These are phyloP conservation scores for Omphalotus olearius DNA, from an alignment of 1,284 basidiomycete genomes.

Conservation along the genomic window DNA sequence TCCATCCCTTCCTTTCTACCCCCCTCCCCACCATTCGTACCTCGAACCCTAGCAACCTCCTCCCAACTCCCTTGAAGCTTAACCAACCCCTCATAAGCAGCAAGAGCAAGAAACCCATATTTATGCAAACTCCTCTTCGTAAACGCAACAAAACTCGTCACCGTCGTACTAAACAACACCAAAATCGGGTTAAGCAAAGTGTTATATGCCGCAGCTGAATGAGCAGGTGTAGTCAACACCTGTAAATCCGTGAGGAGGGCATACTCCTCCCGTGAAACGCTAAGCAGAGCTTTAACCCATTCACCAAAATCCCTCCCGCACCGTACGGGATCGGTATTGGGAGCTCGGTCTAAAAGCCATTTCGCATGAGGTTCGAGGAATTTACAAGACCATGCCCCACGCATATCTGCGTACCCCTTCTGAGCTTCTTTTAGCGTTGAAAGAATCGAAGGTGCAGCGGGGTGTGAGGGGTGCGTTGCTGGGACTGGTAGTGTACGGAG, in stretches of 20 bases:
- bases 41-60: constrained; percentile 48
- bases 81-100: constrained; percentile 55
- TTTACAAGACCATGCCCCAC: constrained; percentile 68
- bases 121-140: constrained; percentile 83
- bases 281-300: constrained; percentile 60
- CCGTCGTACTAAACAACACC: constrained; percentile 54
- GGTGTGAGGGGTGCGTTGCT: constrained; percentile 74
- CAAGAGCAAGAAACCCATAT: constrained; percentile 77
- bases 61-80: constrained; percentile 61
- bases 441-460: constrained; percentile 60
- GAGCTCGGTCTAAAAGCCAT: constrained; percentile 61
- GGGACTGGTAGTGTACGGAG: constrained; percentile 69
- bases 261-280: constrained; percentile 68
- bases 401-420: constrained; percentile 79
- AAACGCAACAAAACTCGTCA: constrained; percentile 59
- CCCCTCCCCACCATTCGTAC: constrained; percentile 21
- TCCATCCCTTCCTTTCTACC: constrained; percentile 54
- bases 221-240: constrained; percentile 44
- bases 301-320: constrained; percentile 64
- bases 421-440: constrained; percentile 69
- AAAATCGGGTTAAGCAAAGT: constrained; percentile 62
- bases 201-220: constrained; percentile 52
- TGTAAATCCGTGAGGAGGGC: constrained; percentile 56
- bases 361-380: constrained; percentile 68
- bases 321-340: constrained; percentile 56